Evolutionary conservation across 768 basidiomycete genomes (phyloP), one percentile per base, ranked within the genome.

Genomic region (Gloeopeniophorella convolvens): DNA sequence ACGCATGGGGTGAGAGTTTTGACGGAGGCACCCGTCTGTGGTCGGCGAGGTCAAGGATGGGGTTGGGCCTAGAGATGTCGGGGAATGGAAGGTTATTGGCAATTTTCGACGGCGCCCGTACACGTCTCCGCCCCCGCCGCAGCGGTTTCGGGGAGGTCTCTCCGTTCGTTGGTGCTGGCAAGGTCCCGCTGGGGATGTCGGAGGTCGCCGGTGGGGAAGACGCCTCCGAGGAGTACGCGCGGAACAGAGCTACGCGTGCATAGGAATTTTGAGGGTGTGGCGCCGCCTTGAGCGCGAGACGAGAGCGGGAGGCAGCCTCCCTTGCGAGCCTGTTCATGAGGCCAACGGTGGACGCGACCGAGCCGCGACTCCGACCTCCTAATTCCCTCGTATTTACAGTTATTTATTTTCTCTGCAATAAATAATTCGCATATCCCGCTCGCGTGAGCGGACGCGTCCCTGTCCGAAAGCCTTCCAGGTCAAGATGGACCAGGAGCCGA

Each of bases 1-100:
- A 82, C 55, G 75, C 70, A 65, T 72, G 82, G 1, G 75, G 81
- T 13, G 64, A 71, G n/a, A 71, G 67, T 49, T 71, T 62, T 20
- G 71, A 70, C 1, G 83, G 77, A 15, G 77, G 75, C 58, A 83
- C 70, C 18, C 75, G 9, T 16, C 26, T 39, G 0, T 20, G 23
- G 35, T 53, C 51, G 5, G 30, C 35, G 24, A 26, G 46, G 51
- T 53, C 51, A 42, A 53, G 46, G 24, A 44, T 7, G 31, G 52
- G 47, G 23, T 48, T 43, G n/a, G 35, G 47, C n/a, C 43, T 37
- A 30, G 52, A 54, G 3, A 54, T 43, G 36, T 54, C 52, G 2
- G 84, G 85, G 57, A 70, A 74, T 26, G 49, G 56, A 5, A 42
- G 49, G 20, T 47, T 5, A 7, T 50, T 0, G 26, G 13, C 1